Base-by-base conservation (phyloP, 108 stramenopile genomes). In the Skeletonema potamos region DNA sequence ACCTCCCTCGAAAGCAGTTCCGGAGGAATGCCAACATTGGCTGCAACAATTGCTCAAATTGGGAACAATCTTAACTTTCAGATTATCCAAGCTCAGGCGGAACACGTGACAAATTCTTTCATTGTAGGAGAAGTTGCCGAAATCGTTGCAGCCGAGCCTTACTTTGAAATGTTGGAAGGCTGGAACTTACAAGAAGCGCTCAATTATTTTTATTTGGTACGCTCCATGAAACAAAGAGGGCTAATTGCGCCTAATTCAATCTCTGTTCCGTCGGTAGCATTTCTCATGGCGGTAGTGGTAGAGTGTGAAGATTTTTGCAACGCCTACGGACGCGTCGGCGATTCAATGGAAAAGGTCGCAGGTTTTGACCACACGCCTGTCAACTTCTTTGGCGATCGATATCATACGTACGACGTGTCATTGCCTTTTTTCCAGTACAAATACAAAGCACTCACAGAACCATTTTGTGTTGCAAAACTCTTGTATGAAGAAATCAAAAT, bases 111-210 rank as follows among this genome's bases (percentile, higher is more conserved):
- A 26, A 28, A 29, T 11, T 62, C 77, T 1, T 33, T 68, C 24
- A 48, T 87, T 22, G 28, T 70, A n/a, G 84, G 77, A 11, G 76
- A 81, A 20, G 62, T 33, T 15, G 78, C 82, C 0, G 73, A 88
- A 34, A 70, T 94, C 30, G 85, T 94, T 3, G 73, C 89, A 9
- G 90, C 84, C 6, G 93, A 94, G 55, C 92, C 92, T 15, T 92
- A 91, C 65, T 94, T 87, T 62, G 85, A 90, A 76, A 72, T 87
- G 29, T 27, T 79, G 20, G 78, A 79, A 37, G 90, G 88, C n/a
- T 92, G 89, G 89, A 83, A 83, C 58, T 55, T 92, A 20, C 81
- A 87, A 57, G 87, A 87, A 74, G 91, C 91, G 6, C 55, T 92
- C 12, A 90, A 94, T 39, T 92, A 79, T 70, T 88, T 73, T 64